Base-by-base conservation (phyloP, 495 filamentous ascomycete species). In the Aeminium ludgeri region DNA sequence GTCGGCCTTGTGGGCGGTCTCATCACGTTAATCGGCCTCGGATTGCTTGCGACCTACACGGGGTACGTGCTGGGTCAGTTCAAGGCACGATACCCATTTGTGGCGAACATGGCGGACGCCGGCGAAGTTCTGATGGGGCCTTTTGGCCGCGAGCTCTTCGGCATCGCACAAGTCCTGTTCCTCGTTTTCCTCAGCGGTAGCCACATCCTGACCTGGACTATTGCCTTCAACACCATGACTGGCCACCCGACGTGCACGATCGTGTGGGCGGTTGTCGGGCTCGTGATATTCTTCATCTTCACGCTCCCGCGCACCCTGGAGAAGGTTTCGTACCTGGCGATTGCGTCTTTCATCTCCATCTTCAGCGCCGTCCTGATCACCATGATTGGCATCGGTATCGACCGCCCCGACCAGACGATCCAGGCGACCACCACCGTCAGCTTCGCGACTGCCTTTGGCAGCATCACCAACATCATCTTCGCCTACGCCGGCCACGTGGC, bases 31-130 rank as follows among this genome's bases (percentile, higher is more conserved):
- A 27, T 81, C 30, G 54, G 57, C 15, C 56, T 82, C 17, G 81
- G 81, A 11, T 51, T 76, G 13, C 45, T 82, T 10, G 73, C 80
- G 31, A 76, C 76, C 31, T 87, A 86, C 58, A 82, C 78, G 13
- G 78, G 78, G 46, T 81, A 76, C 43, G 68, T 85, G 20, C 70
- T 86, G 46, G 81, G 80, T 13, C 78, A 85, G 56, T 74, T 87
- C 54, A 86, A 84, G 55, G 48, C 16, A 6, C 7, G 33, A 16
- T 37, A 56, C 73, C 30, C 78, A 78, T 0, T 72, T 74, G 35
- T 76, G 79, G 44, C 46, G 84, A 16, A 55, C 80, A 48, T 76
- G 76, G 6, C 55, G 56, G 38, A 76, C 69, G 47, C 75, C 77
- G 54, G 34, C 3, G 38, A 38, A 19, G 46, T 82, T 33, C 78